Percentiles rank a stretch among this genome's conserved stretches.
Conservation (phyloP, 345 rosid genomes). For the Cardamine resedifolia region DNA sequence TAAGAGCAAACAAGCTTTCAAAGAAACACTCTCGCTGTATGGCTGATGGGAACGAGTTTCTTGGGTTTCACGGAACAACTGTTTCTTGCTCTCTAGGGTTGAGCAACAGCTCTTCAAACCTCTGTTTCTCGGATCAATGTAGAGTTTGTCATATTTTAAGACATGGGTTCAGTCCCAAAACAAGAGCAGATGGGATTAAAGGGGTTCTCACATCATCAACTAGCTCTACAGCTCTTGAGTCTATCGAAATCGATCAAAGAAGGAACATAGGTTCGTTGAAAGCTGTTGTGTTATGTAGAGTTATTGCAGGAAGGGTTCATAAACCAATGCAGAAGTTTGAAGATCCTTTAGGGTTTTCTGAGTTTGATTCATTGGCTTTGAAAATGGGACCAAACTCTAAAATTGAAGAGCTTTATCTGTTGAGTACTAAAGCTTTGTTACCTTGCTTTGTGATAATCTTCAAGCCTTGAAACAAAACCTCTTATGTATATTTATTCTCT, state of each 20-base stretch:
- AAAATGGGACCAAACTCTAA: conserved; percentile 38
- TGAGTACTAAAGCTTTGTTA: conserved; percentile 61
- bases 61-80: conserved; percentile 58
- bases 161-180: conserved; percentile 47
- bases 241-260: conserved; percentile 23
- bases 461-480: conserved; percentile 33
- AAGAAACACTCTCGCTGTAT: conserved; percentile 63
- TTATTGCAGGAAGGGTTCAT: conserved; percentile 66
- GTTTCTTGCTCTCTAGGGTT: conserved; percentile 55
- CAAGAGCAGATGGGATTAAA: conserved; percentile 28
- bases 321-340: conserved; percentile 45
- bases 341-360: conserved; percentile 40
- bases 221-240: conserved; percentile 49
- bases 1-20: conserved; percentile 50
- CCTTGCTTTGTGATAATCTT: conserved; percentile 75
- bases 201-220: conserved; percentile 60
- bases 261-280: conserved; percentile 18
- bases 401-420: conserved; percentile 57
- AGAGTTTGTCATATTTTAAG: conserved; percentile 59
- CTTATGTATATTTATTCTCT: not conserved
- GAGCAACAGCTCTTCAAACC: conserved; percentile 38
- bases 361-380: conserved; percentile 71
- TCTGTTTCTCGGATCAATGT: conserved; percentile 48
- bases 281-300: conserved; percentile 68
- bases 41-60: conserved; percentile 79